Percentiles rank a stretch among this genome's conserved stretches.
Conservation (phyloP, 306 rosid species). For the Arachis hypogaea region DNA sequence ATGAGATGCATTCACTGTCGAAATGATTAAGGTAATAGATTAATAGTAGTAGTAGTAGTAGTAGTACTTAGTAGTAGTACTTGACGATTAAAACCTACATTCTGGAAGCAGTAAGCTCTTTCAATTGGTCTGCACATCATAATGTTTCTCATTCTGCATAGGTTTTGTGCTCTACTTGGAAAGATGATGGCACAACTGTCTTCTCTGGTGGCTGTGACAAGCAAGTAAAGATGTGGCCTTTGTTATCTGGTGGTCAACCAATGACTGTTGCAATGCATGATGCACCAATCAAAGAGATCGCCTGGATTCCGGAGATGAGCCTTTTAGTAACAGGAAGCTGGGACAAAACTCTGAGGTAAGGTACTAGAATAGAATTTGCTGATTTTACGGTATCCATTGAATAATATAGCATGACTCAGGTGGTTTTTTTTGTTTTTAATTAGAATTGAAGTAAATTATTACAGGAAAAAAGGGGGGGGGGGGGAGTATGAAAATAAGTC, state of each 20-base stretch:
- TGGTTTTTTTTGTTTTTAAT: conserved; percentile 14
- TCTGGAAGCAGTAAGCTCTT: conserved; percentile 8
- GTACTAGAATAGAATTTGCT: conserved; percentile 17
- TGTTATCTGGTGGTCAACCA: conserved; percentile 78
- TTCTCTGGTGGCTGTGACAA: conserved; percentile 97
- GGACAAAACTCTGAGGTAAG: conserved; percentile 84
- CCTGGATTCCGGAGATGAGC: conserved; percentile 90
- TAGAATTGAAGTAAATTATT: conserved; percentile 14
- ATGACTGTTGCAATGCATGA: conserved; percentile 94
- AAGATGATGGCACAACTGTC: conserved; percentile 93
- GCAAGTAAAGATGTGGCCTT: conserved; percentile 97
- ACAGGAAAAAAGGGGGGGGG: not conserved
- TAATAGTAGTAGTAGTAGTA: not conserved
- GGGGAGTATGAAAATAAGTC: conserved; percentile 1
- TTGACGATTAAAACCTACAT: conserved; percentile 1
- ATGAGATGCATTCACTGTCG: not conserved
- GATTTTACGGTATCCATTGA: conserved; percentile 16
- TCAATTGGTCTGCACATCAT: not conserved
- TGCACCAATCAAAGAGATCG: conserved; percentile 76
- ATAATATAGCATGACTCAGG: conserved; percentile 8
- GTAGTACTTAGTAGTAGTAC: not conserved
- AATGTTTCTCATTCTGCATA: conserved; percentile 26
- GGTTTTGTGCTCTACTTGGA: conserved; percentile 93
- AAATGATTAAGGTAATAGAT: conserved; percentile 7
- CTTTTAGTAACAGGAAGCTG: conserved; percentile 89